phyloP scores from a whole-genome alignment of 2,329 filamentous ascomycete genomes.

The Hypoxylon sp. region DNA sequence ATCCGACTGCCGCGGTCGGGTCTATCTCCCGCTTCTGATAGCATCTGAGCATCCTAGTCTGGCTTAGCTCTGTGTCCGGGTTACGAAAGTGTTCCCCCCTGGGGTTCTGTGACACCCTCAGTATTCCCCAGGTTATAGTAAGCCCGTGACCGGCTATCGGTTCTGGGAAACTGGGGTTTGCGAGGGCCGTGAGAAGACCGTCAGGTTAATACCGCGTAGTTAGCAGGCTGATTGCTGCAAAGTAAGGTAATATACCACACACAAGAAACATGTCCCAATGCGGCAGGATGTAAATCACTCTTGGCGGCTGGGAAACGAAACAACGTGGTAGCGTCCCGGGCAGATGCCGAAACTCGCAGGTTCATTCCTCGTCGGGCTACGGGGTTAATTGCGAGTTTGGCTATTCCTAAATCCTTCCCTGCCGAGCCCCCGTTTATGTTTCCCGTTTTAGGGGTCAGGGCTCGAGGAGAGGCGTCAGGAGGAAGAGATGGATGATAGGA shows the following conservation, averaged over 20 bases:
- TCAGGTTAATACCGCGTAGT: conserved; percentile 6
- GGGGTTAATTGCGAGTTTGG: conserved; percentile 11
- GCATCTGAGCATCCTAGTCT: conserved; percentile 13
- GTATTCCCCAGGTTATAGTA: conserved; percentile 29
- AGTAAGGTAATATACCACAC: conserved; percentile 33
- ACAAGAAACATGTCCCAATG: conserved; percentile 16
- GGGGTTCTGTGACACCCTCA: not conserved
- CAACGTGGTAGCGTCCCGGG: conserved; percentile 18
- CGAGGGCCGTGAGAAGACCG: not conserved
- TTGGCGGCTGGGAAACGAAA: conserved; percentile 14
- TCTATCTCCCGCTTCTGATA: conserved; percentile 31
- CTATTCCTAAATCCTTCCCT: conserved; percentile 11
- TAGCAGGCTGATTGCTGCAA: conserved; percentile 29
- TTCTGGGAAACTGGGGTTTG: conserved; percentile 19
- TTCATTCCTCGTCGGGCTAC: conserved; percentile 23
- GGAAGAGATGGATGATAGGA: conserved; percentile 12
- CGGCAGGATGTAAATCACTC: conserved; percentile 22
- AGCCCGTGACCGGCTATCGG: conserved; percentile 27
- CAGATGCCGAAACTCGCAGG: conserved; percentile 31
- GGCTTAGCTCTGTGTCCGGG: conserved; percentile 20
- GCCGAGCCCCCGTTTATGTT: conserved; percentile 22
- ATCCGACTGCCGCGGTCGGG: conserved; percentile 37
- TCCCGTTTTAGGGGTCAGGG: conserved; percentile 1
- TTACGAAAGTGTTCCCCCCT: conserved; percentile 19
- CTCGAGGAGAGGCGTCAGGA: not conserved